Conservation (phyloP, 176 grass and related monocot species). For the Hordeum marinum region DNA sequence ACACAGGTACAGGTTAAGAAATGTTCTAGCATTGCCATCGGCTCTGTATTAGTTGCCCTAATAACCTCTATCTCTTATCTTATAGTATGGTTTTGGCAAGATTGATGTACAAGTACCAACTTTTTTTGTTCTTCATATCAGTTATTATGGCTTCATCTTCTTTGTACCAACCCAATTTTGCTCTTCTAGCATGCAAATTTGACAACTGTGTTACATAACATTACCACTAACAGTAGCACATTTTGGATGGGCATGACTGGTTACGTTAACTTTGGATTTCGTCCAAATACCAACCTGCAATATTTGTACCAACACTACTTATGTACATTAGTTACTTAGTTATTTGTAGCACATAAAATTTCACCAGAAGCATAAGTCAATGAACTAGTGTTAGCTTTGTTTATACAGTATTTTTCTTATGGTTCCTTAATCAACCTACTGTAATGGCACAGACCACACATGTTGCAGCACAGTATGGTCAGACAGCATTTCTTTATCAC, state of each 20-base stretch:
- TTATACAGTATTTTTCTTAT: not conserved
- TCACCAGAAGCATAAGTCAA: not conserved
- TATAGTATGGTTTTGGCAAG: constrained; percentile 6
- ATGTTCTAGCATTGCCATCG: not conserved
- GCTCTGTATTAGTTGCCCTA: not conserved
- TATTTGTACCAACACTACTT: constrained; percentile 5
- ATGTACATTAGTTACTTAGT: not conserved
- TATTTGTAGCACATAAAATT: constrained; percentile 8
- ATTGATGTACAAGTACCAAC: constrained; percentile 6
- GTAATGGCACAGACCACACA: constrained; percentile 64
- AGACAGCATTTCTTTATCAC: constrained; percentile 84
- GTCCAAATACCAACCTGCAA: not conserved
- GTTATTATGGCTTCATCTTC: not conserved
- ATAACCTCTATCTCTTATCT: not conserved
- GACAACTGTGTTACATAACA: not conserved
- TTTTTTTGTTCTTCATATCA: not conserved
- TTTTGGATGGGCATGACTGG: not conserved
- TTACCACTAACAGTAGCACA: not conserved
- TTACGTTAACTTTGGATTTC: constrained; percentile 9
- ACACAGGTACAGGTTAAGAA: constrained; percentile 5
- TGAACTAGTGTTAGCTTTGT: not conserved
- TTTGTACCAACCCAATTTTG: not conserved
- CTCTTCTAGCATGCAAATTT: not conserved
- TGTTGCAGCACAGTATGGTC: constrained; percentile 96
- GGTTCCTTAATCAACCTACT: constrained; percentile 21